Evolutionary conservation across 1,139 yeast species (phyloP).

Genomic region (Sugiyamaella grinbergsii): DNA sequence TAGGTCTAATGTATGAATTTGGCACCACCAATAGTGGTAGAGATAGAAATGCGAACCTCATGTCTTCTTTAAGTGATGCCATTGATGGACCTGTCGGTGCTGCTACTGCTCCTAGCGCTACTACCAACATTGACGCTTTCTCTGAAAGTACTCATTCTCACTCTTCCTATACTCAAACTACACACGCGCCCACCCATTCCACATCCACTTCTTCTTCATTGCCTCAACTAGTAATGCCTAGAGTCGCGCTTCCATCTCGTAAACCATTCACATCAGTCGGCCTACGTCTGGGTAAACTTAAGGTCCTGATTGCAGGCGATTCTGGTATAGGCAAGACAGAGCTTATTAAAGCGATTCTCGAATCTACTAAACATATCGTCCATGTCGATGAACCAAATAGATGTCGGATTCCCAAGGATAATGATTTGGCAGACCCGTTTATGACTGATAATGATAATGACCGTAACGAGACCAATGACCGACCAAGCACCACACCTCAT

Average conservation of each 20-base stretch:
- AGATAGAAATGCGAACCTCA: not conserved
- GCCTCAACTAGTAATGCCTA: conserved; percentile 35
- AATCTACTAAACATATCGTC: conserved; percentile 34
- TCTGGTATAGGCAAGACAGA: conserved; percentile 35
- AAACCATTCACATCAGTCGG: conserved; percentile 36
- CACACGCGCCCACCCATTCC: too few relatives aligned
- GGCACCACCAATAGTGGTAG: not conserved
- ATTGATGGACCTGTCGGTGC: not conserved
- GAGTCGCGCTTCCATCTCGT: conserved; percentile 33
- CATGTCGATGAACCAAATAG: conserved; percentile 32
- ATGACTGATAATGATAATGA: conserved; percentile 1
- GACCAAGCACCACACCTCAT: too few relatives aligned
- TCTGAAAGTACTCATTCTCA: too few relatives aligned
- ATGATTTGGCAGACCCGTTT: conserved; percentile 2
- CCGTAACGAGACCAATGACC: conserved; percentile 22
- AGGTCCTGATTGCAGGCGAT: conserved; percentile 36
- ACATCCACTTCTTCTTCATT: conserved; percentile 3
- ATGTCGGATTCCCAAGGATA: conserved; percentile 7
- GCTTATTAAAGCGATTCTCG: conserved; percentile 35
- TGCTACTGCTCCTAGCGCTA: not conserved
- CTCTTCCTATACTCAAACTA: too few relatives aligned
- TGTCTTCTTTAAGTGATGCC: not conserved
- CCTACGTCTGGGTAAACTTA: conserved; percentile 35
- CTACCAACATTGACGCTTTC: too few relatives aligned
- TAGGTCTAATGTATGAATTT: conserved; percentile 2